Percentiles rank a stretch among this genome's conserved stretches.
phyloP scores from a whole-genome alignment of 1,139 yeast species.

The Zygoascus hellenicus region DNA sequence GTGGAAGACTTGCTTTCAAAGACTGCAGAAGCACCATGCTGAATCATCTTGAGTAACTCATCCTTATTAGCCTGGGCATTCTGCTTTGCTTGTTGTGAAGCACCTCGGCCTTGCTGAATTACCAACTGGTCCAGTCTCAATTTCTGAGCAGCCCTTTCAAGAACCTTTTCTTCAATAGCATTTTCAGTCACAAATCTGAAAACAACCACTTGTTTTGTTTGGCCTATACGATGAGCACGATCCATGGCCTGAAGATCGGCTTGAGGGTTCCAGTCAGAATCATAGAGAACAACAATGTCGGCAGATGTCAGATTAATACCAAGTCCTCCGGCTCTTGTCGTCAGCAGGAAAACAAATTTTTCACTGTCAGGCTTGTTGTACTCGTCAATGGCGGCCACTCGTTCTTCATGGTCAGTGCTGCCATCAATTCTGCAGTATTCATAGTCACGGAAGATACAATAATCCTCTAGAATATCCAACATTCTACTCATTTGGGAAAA shows the following conservation, averaged over 20 bases:
- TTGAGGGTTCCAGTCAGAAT: conserved; percentile 98
- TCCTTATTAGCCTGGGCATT: conserved; percentile 53
- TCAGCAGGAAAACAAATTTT: conserved; percentile 77
- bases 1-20: conserved; percentile 42
- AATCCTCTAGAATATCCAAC: conserved; percentile 88
- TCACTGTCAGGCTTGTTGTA: conserved; percentile 78
- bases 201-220: conserved; percentile 90
- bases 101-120: conserved; percentile 84
- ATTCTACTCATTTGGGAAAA: conserved; percentile 95
- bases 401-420: conserved; percentile 88
- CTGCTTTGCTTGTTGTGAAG: conserved; percentile 33
- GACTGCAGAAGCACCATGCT: conserved; percentile 90
- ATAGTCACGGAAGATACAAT: conserved; percentile 78
- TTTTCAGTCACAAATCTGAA: conserved; percentile 90
- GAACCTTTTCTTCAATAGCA: conserved; percentile 92
- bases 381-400: conserved; percentile 89
- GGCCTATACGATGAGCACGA: conserved; percentile 97
- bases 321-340: conserved; percentile 97
- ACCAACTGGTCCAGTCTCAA: conserved; percentile 89
- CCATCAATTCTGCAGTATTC: conserved; percentile 95
- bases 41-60: conserved; percentile 90
- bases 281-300: conserved; percentile 82
- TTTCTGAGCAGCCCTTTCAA: conserved; percentile 95
- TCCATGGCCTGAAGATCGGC: conserved; percentile 99
- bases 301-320: conserved; percentile 94